Evolutionary conservation across 2,329 filamentous ascomycete species (phyloP).

Genomic region (Penicillium sp.): DNA sequence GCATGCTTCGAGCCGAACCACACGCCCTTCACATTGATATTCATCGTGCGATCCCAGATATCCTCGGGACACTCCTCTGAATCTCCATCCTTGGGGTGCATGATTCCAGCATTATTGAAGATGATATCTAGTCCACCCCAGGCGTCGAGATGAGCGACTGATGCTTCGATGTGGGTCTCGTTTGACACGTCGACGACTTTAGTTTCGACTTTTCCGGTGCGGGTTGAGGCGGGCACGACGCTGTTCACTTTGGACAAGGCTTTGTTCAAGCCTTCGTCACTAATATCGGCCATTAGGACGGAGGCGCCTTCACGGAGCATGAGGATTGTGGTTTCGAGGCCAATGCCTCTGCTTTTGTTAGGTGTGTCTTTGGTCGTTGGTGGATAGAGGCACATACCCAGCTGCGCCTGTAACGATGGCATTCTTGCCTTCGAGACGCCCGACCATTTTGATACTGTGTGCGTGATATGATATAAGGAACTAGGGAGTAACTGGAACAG

Average conservation of each 20-base stretch:
- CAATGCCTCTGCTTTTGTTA: constrained; percentile 65
- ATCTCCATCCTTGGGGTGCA: constrained; percentile 79
- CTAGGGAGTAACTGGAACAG: neutral
- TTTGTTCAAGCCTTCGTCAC: constrained; percentile 70
- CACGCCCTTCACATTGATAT: constrained; percentile 95
- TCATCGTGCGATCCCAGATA: constrained; percentile 91
- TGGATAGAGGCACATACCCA: constrained; percentile 56
- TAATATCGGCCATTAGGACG: constrained; percentile 83
- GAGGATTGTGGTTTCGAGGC: constrained; percentile 85
- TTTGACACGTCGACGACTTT: constrained; percentile 70
- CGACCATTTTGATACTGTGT: constrained; percentile 1
- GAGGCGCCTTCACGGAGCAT: constrained; percentile 85
- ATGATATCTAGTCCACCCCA: constrained; percentile 90
- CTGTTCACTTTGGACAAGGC: constrained; percentile 72
- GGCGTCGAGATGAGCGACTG: constrained; percentile 70
- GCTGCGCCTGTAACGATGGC: constrained; percentile 79
- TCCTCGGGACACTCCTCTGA: constrained; percentile 80
- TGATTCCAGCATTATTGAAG: constrained; percentile 98
- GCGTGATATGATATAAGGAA: neutral
- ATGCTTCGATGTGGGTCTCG: constrained; percentile 71
- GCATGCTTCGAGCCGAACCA: constrained; percentile 95
- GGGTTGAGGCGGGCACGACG: constrained; percentile 56
- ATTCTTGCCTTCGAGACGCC: constrained; percentile 60
- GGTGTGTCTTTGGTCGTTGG: neutral
- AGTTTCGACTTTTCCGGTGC: constrained; percentile 18